Conservation (phyloP, 2,329 filamentous ascomycete species). For the Elsinoe fawcettii region DNA sequence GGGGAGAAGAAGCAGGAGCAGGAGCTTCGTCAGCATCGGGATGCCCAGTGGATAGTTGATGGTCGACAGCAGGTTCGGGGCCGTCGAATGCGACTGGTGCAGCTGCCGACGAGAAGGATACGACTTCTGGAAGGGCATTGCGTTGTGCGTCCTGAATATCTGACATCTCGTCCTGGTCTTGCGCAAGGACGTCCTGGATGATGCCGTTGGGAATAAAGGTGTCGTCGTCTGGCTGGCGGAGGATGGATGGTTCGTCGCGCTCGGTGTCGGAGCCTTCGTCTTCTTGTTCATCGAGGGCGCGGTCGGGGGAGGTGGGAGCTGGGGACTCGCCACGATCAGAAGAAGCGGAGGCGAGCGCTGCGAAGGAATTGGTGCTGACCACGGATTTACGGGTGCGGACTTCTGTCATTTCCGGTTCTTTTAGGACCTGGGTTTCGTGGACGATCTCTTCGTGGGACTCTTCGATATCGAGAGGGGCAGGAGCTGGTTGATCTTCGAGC, state of each 20-base stretch:
- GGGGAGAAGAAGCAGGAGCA: background rate
- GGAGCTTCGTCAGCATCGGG: background rate
- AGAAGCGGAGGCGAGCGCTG: background rate
- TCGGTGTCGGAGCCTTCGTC: background rate
- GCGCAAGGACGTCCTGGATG: constrained; percentile 6
- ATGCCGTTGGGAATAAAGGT: constrained; percentile 9
- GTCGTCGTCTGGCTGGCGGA: constrained; percentile 7
- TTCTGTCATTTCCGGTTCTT: constrained; percentile 1
- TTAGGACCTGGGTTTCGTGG: background rate
- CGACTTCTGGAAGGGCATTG: background rate
- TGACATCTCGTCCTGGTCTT: background rate
- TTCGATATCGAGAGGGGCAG: background rate
- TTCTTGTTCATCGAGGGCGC: background rate
- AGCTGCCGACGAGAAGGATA: constrained; percentile 7
- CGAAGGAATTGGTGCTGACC: constrained; percentile 5
- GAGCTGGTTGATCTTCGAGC: background rate
- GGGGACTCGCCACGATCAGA: background rate
- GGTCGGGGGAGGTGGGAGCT: background rate
- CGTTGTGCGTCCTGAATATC: constrained; percentile 8
- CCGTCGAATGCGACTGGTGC: background rate
- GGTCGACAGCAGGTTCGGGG: background rate
- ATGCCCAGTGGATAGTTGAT: background rate
- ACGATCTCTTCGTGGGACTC: background rate
- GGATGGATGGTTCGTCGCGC: background rate
- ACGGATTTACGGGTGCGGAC: background rate